A percentile compares a stretch with the other conserved stretches of the same genome.
Conservation (phyloP, 805 yeast genomes). For the Ogataea haglerorum region DNA sequence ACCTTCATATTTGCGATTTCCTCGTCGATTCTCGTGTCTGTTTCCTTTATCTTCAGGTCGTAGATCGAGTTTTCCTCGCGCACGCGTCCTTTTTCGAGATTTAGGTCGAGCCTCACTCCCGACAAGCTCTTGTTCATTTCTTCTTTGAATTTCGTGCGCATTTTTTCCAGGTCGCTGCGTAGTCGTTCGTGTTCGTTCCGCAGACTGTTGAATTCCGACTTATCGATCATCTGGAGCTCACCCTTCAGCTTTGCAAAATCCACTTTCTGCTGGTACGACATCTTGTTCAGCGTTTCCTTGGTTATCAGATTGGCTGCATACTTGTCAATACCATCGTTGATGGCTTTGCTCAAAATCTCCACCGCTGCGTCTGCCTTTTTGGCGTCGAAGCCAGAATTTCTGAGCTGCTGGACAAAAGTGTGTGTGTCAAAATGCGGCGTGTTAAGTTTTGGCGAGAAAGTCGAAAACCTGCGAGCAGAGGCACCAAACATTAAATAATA, state of each 20-base stretch:
- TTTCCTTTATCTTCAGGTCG: conserved; percentile 90
- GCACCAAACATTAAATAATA: not conserved
- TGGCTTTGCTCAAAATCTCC: conserved; percentile 64
- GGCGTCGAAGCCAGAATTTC: conserved; percentile 61
- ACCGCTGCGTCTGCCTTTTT: conserved; percentile 82
- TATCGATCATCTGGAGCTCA: conserved; percentile 84
- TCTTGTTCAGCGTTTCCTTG: conserved; percentile 74
- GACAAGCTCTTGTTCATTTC: conserved; percentile 89
- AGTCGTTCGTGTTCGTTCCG: conserved; percentile 86
- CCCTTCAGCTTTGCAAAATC: conserved; percentile 94
- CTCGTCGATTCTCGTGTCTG: conserved; percentile 92
- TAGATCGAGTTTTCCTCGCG: conserved; percentile 92
- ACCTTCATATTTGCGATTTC: conserved; percentile 92
- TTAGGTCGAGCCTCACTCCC: conserved; percentile 84
- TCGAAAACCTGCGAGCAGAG: conserved; percentile 2
- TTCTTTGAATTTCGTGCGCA: conserved; percentile 80
- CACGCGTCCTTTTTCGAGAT: conserved; percentile 91
- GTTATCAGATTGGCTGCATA: conserved; percentile 79
- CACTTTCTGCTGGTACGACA: conserved; percentile 93
- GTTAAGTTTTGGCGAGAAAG: conserved; percentile 1
- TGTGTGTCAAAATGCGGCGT: conserved; percentile 66
- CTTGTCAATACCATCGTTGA: conserved; percentile 74
- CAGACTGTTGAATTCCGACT: conserved; percentile 75
- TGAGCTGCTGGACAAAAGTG: conserved; percentile 61
- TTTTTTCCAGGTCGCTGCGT: conserved; percentile 78